Evolutionary conservation across 345 rosid species (phyloP).

Genomic region (Psidium guajava): DNA sequence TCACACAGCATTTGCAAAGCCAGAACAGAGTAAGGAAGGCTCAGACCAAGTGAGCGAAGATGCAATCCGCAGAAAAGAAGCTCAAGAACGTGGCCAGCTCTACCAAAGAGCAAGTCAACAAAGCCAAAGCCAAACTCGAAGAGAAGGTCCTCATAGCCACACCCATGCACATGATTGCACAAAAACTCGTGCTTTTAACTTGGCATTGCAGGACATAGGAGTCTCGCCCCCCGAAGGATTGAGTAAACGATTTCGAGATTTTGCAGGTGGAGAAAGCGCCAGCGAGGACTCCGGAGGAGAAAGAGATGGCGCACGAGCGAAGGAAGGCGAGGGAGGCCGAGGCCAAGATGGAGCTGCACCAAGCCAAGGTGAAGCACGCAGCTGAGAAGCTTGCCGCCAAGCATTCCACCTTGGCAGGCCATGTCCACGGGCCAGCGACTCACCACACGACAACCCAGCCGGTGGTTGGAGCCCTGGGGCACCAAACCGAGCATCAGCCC

Average conservation of each 20-base stretch:
- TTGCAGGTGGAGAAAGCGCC: slow-evolving; percentile 38
- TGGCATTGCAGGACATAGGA: neutral
- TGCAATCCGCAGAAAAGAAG: slow-evolving; percentile 55
- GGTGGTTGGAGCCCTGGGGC: neutral
- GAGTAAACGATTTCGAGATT: neutral
- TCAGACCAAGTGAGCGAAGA: neutral
- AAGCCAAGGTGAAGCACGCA: slow-evolving; percentile 52
- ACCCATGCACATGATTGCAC: neutral
- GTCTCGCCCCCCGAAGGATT: neutral
- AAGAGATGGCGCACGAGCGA: slow-evolving; percentile 42
- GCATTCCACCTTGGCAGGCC: slow-evolving; percentile 2
- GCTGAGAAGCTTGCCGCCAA: slow-evolving; percentile 24
- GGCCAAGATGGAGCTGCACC: slow-evolving; percentile 63
- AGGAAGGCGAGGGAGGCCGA: slow-evolving; percentile 50
- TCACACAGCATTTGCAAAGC: neutral
- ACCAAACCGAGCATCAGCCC: neutral
- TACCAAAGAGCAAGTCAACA: slow-evolving; percentile 45
- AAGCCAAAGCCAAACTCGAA: slow-evolving; percentile 39
- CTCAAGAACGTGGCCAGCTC: slow-evolving; percentile 53
- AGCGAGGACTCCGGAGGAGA: slow-evolving; percentile 46
- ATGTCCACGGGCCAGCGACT: neutral
- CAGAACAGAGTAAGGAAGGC: neutral
- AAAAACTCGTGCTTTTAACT: neutral
- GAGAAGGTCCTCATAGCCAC: slow-evolving; percentile 25
- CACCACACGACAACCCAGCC: neutral